Conservation (phyloP, 1,139 yeast genomes). For the Yamadazyma aaseri region DNA sequence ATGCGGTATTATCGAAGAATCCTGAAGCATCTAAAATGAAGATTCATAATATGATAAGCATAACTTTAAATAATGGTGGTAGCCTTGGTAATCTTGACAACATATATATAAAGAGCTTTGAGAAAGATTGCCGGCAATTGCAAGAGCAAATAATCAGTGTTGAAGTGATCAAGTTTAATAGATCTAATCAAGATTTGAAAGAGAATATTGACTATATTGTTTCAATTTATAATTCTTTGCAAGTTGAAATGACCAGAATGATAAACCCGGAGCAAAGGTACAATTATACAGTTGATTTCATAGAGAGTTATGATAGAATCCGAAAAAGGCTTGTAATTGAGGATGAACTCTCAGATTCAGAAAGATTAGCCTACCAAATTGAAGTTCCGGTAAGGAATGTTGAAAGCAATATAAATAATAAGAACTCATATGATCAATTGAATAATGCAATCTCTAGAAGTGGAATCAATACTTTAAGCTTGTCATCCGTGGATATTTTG, state of each 20-base stretch:
- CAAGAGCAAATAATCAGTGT: conserved; percentile 42
- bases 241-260: conserved; percentile 42
- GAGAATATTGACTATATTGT: conserved; percentile 57
- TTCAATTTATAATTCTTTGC: conserved; percentile 45
- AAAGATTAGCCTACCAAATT: conserved; percentile 39
- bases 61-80: conserved; percentile 41
- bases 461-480: conserved; percentile 27
- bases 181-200: conserved; percentile 60
- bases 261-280: conserved; percentile 18
- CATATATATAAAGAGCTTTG: conserved; percentile 37
- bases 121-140: conserved; percentile 48
- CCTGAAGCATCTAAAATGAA: conserved; percentile 23
- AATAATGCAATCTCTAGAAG: conserved; percentile 18
- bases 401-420: conserved; percentile 7
- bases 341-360: conserved; percentile 46
- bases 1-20: conserved; percentile 20
- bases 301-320: conserved; percentile 69
- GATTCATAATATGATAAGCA: conserved; percentile 34
- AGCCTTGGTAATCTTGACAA: conserved; percentile 37
- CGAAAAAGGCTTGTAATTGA: conserved; percentile 56
- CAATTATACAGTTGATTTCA: conserved; percentile 54
- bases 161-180: conserved; percentile 48
- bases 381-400: conserved; percentile 37
- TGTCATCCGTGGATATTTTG: conserved; percentile 19
- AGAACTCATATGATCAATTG: conserved; percentile 8